These are phyloP conservation scores for Nasturtium officinale DNA, from an alignment of 345 rosid species.

Conservation along the genomic window DNA sequence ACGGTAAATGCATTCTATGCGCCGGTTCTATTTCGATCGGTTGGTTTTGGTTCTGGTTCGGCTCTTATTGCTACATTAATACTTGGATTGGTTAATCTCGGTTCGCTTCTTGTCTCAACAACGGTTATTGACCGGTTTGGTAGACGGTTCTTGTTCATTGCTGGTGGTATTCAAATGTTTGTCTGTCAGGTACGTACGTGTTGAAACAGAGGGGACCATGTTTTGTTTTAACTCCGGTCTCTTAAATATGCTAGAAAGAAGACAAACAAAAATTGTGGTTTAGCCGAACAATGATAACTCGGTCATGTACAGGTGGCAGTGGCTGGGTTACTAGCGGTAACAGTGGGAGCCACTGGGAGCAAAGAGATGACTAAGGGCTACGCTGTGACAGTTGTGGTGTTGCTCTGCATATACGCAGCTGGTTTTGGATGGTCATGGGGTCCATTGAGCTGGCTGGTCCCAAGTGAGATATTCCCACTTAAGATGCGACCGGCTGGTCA, in stretches of 20 bases:
- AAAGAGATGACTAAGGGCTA: slow-evolving; percentile 26
- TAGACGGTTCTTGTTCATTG: slow-evolving; percentile 67
- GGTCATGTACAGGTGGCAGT: slow-evolving; percentile 34
- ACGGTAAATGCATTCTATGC: slow-evolving; percentile 82
- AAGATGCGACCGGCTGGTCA: slow-evolving; percentile 61
- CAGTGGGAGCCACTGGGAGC: slow-evolving; percentile 31
- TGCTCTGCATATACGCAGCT: slow-evolving; percentile 53
- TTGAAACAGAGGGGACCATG: too few relatives aligned
- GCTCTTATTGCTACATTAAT: slow-evolving; percentile 68
- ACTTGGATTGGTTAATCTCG: slow-evolving; percentile 70
- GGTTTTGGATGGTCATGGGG: slow-evolving; percentile 90
- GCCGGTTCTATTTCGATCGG: slow-evolving; percentile 71
- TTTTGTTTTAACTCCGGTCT: not conserved
- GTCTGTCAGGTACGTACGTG: slow-evolving; percentile 71
- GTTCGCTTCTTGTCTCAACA: slow-evolving; percentile 60
- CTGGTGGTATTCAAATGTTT: slow-evolving; percentile 71
- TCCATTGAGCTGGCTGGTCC: slow-evolving; percentile 68
- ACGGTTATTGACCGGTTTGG: slow-evolving; percentile 71
- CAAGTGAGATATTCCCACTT: slow-evolving; percentile 65
- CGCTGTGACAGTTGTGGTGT: slow-evolving; percentile 45
- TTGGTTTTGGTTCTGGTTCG: slow-evolving; percentile 71
- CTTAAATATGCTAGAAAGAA: not conserved
- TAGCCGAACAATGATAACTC: not conserved
- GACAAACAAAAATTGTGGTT: too few relatives aligned
- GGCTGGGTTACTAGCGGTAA: slow-evolving; percentile 46